These are phyloP conservation scores for Citrus cavaleriei DNA, from an alignment of 345 rosid species.

Conservation along the genomic window DNA sequence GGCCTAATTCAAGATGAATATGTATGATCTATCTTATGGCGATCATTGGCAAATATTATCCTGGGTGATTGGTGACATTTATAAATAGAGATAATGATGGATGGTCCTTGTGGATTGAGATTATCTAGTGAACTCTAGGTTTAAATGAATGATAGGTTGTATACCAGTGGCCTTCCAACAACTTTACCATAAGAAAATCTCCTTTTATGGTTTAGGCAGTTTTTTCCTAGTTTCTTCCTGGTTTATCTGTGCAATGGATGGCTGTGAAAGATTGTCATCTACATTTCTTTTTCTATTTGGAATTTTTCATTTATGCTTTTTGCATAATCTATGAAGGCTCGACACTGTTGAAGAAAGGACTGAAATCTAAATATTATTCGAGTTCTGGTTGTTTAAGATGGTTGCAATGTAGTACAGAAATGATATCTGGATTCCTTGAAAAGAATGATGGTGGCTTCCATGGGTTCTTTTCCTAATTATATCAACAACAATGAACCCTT, in stretches of 20 bases:
- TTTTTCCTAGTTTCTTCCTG: neutral
- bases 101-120: conserved; percentile 6
- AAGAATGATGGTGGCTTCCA: neutral
- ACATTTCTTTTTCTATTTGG: neutral
- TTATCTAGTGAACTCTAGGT: neutral
- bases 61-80: neutral
- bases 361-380: neutral
- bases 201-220: conserved; percentile 2
- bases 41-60: neutral
- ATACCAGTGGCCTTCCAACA: conserved; percentile 11
- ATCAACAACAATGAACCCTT: conserved; percentile 3
- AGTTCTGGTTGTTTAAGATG: neutral
- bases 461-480: neutral
- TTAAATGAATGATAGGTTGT: neutral
- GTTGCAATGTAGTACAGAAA: neutral
- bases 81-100: neutral
- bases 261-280: neutral
- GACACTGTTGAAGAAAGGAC: neutral
- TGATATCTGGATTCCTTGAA: conserved; percentile 1
- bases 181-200: neutral
- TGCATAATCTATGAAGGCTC: neutral
- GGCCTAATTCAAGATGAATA: neutral
- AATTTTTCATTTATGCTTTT: neutral
- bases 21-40: neutral
- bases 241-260: neutral